Evolutionary conservation across 805 yeast species (phyloP).

Genomic region (Brettanomyces nanus): DNA sequence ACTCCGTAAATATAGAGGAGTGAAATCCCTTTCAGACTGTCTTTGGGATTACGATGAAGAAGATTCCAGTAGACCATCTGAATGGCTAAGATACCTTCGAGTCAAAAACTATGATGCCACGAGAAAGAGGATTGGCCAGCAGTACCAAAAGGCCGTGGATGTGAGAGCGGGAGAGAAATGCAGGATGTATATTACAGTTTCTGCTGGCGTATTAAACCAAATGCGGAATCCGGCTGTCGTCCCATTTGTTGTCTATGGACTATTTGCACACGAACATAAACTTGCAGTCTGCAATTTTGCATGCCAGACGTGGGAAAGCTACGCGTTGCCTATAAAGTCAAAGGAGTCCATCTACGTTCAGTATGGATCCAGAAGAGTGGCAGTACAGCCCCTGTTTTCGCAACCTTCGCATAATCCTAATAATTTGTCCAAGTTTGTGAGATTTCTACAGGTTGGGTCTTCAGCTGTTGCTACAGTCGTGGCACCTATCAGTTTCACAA

Average conservation of each 20-base stretch:
- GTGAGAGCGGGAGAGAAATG: slow-evolving; percentile 59
- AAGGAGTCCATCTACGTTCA: slow-evolving; percentile 76
- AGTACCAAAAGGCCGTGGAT: slow-evolving; percentile 38
- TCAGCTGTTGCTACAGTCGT: slow-evolving; percentile 75
- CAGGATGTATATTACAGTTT: slow-evolving; percentile 50
- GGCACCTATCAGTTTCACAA: slow-evolving; percentile 79
- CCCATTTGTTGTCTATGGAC: slow-evolving; percentile 63
- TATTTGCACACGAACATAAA: slow-evolving; percentile 82
- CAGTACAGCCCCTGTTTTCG: slow-evolving; percentile 76
- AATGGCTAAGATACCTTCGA: slow-evolving; percentile 69
- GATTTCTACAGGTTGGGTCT: slow-evolving; percentile 73
- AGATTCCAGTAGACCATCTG: slow-evolving; percentile 63
- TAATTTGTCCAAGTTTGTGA: slow-evolving; percentile 79
- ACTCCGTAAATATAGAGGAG: slow-evolving; percentile 74
- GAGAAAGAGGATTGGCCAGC: slow-evolving; percentile 58
- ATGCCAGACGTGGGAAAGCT: slow-evolving; percentile 83
- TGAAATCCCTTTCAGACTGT: slow-evolving; percentile 71
- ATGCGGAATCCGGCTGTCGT: slow-evolving; percentile 33
- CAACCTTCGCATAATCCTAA: slow-evolving; percentile 70
- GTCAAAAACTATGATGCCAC: slow-evolving; percentile 73
- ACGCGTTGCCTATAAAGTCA: slow-evolving; percentile 78
- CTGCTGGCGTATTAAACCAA: slow-evolving; percentile 36
- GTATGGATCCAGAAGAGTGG: slow-evolving; percentile 86
- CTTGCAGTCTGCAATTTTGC: slow-evolving; percentile 75
- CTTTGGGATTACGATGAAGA: slow-evolving; percentile 83